phyloP scores from a whole-genome alignment of 331 rosid genomes.

The Malus hybrid region DNA sequence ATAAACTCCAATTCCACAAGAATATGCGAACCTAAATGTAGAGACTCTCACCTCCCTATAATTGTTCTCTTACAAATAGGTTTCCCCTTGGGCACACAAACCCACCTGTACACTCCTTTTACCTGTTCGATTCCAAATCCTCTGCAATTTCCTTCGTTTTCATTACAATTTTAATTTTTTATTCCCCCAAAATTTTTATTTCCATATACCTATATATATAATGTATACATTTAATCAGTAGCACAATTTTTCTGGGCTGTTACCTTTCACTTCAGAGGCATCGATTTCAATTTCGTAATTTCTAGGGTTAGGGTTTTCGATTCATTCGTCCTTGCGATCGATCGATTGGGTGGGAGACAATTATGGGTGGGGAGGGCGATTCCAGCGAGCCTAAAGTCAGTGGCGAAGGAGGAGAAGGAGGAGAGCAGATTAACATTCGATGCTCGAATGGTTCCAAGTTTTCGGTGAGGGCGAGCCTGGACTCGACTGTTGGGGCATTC shows the following conservation, averaged over 20 bases:
- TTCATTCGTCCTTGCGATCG: not conserved
- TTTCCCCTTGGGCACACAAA: constrained; percentile 2
- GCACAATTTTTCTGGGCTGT: not conserved
- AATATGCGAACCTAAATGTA: constrained; percentile 21
- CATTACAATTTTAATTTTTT: not conserved
- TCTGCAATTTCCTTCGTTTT: not conserved
- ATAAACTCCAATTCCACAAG: not conserved
- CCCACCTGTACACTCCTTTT: not conserved
- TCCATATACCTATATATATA: not conserved
- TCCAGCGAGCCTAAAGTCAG: constrained; percentile 34
- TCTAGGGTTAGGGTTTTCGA: constrained; percentile 20
- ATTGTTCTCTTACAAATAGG: not conserved
- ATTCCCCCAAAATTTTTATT: not conserved
- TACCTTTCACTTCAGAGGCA: not conserved
- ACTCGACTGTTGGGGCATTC: constrained; percentile 35
- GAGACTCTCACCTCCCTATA: not conserved
- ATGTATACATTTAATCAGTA: not conserved
- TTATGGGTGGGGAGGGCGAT: constrained; percentile 53
- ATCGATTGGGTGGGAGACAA: constrained; percentile 3
- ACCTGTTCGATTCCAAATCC: not conserved
- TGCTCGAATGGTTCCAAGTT: constrained; percentile 54
- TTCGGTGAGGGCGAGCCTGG: constrained; percentile 29
- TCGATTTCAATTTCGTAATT: not conserved
- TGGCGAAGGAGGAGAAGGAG: constrained; percentile 27
- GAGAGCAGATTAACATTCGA: constrained; percentile 35